Conservation (phyloP, 352 stramenopile genomes). For the Phytopythium aichiense region DNA sequence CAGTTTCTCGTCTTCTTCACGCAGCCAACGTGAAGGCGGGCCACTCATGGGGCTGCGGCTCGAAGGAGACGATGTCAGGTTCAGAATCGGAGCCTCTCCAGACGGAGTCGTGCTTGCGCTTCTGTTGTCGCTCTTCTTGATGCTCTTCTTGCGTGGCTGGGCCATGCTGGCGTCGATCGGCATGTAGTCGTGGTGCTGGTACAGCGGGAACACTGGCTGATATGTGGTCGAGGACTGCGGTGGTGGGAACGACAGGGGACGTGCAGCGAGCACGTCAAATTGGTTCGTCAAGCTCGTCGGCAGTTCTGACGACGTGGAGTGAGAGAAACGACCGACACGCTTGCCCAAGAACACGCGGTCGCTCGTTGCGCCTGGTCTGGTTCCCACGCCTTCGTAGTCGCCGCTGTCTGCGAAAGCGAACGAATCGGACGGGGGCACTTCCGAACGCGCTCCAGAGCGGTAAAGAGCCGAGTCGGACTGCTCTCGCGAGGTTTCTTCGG, state of each 20-base stretch:
- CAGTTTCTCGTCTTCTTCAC: slow-evolving; percentile 90
- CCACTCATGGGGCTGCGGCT: slow-evolving; percentile 10
- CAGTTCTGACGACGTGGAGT: neutral
- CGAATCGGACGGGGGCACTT: neutral
- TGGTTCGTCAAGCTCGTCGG: neutral
- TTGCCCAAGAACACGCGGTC: slow-evolving; percentile 4
- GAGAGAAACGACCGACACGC: neutral
- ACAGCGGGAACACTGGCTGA: neutral
- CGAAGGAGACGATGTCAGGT: slow-evolving; percentile 5
- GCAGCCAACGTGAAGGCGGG: slow-evolving; percentile 69
- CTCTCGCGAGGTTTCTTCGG: neutral
- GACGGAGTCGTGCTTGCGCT: neutral
- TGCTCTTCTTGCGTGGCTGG: neutral
- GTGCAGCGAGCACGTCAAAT: neutral
- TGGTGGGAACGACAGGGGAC: neutral
- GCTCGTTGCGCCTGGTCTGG: neutral
- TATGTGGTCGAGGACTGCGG: neutral
- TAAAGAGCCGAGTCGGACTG: neutral
- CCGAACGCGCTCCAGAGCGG: neutral
- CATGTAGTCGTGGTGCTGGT: neutral
- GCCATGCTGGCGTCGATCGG: neutral
- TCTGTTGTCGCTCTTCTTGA: slow-evolving; percentile 1
- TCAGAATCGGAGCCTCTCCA: neutral
- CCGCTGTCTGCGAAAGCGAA: neutral
- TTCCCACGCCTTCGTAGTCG: neutral